Evolutionary conservation across 805 yeast species (phyloP).

Genomic region (Gaillardinia entomophila): DNA sequence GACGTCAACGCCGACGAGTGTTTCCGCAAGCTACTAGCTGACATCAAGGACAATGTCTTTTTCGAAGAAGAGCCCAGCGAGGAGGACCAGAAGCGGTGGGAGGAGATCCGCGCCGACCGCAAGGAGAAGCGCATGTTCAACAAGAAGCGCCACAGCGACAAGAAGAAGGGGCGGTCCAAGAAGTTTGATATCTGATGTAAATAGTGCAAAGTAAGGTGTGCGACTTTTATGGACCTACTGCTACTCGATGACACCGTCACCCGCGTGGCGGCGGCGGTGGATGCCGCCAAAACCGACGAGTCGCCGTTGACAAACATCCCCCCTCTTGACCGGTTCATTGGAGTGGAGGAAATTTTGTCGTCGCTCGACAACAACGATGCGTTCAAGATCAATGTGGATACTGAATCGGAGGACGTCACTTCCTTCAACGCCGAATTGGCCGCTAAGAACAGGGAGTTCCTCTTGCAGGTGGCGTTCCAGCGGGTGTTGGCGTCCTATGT

Average conservation of each 20-base stretch:
- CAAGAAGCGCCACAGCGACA: slow-evolving; percentile 34
- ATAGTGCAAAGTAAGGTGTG: not conserved
- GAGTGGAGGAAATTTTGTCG: no score
- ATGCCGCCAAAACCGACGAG: no score
- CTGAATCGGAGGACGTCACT: no score
- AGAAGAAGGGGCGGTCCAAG: slow-evolving; percentile 30
- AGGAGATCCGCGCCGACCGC: slow-evolving; percentile 21
- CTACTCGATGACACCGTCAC: no score
- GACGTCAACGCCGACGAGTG: slow-evolving; percentile 55
- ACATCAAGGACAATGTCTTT: slow-evolving; percentile 41
- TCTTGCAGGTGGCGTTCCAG: not conserved
- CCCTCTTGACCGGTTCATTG: no score
- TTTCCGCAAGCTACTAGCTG: slow-evolving; percentile 49
- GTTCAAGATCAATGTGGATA: no score
- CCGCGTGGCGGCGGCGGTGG: no score
- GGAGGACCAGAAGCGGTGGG: slow-evolving; percentile 50
- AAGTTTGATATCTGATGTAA: slow-evolving; percentile 21
- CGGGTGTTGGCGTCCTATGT: no score
- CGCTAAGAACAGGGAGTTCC: not conserved
- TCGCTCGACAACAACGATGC: no score
- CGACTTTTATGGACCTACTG: no score
- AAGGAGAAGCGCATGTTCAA: slow-evolving; percentile 27
- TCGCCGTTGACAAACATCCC: no score
- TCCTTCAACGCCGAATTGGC: not conserved
- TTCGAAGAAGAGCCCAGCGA: slow-evolving; percentile 45